A percentile compares a stretch with the other conserved stretches of the same genome.
These are phyloP conservation scores for Sugiyamaella paludigena DNA, from an alignment of 1,139 yeast genomes.

Conservation along the genomic window DNA sequence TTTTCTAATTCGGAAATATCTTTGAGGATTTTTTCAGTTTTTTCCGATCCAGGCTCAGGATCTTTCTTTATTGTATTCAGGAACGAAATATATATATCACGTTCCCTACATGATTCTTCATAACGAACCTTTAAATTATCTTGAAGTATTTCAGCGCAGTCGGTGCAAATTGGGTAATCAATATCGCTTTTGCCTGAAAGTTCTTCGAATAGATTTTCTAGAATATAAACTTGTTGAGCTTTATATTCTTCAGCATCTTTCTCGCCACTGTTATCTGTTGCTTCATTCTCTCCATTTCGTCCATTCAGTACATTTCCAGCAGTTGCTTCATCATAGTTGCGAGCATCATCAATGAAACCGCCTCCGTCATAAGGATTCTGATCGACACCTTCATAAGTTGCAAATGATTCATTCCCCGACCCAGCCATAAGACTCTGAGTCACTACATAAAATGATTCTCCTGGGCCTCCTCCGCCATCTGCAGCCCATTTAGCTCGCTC, in stretches of 20 bases:
- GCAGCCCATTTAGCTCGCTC: neutral
- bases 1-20: conserved; percentile 42
- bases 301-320: neutral
- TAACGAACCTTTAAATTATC: conserved; percentile 68
- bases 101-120: conserved; percentile 71
- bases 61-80: conserved; percentile 65
- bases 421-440: conserved; percentile 37
- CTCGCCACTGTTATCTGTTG: neutral
- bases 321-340: conserved; percentile 7
- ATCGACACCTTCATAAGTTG: too few relatives aligned
- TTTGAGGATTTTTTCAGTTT: conserved; percentile 43
- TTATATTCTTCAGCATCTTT: conserved; percentile 32
- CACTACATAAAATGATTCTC: conserved; percentile 45
- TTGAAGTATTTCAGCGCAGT: conserved; percentile 69
- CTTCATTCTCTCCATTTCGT: neutral
- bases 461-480: conserved; percentile 22
- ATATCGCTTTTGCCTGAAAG: conserved; percentile 68
- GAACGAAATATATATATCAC: conserved; percentile 74
- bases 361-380: neutral
- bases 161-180: conserved; percentile 87
- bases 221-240: conserved; percentile 45
- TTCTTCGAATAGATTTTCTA: conserved; percentile 65
- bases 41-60: conserved; percentile 45
- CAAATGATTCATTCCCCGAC: neutral
- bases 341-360: conserved; percentile 9